Conservation (phyloP, 2,329 filamentous ascomycete species). For the Onygenales sp. region DNA sequence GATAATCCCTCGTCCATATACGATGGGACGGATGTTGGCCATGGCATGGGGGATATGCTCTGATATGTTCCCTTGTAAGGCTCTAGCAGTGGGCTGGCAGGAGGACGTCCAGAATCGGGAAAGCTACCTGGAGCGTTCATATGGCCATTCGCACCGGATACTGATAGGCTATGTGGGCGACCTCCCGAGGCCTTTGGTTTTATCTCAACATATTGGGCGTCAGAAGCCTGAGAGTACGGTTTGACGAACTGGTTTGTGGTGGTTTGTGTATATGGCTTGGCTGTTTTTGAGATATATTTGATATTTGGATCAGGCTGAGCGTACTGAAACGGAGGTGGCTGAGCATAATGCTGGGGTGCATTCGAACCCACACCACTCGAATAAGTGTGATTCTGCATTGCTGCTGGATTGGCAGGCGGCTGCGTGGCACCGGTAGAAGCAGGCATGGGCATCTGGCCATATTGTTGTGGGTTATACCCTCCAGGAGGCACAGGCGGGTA, state of each 20-base stretch:
- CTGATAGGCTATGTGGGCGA: slow-evolving; percentile 25
- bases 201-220: slow-evolving; percentile 20
- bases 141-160: slow-evolving; percentile 30
- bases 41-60: slow-evolving; percentile 88
- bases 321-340: slow-evolving; percentile 27
- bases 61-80: slow-evolving; percentile 92
- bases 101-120: slow-evolving; percentile 41
- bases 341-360: slow-evolving; percentile 20
- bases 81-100: slow-evolving; percentile 77
- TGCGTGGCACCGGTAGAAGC: slow-evolving; percentile 16
- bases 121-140: slow-evolving; percentile 21
- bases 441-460: background rate
- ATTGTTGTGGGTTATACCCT: background rate
- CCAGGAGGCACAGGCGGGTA: background rate
- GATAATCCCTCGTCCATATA: slow-evolving; percentile 47
- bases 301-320: slow-evolving; percentile 30
- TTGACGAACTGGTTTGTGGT: slow-evolving; percentile 9
- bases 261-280: slow-evolving; percentile 4
- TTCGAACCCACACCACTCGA: slow-evolving; percentile 17
- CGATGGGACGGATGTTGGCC: slow-evolving; percentile 55
- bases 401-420: slow-evolving; percentile 16
- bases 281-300: slow-evolving; percentile 26
- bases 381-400: slow-evolving; percentile 22
- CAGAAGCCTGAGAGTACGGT: slow-evolving; percentile 17
- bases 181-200: slow-evolving; percentile 10